Evolutionary conservation across 768 basidiomycete species (phyloP).

Genomic region (Clitopilus passeckerianus): DNA sequence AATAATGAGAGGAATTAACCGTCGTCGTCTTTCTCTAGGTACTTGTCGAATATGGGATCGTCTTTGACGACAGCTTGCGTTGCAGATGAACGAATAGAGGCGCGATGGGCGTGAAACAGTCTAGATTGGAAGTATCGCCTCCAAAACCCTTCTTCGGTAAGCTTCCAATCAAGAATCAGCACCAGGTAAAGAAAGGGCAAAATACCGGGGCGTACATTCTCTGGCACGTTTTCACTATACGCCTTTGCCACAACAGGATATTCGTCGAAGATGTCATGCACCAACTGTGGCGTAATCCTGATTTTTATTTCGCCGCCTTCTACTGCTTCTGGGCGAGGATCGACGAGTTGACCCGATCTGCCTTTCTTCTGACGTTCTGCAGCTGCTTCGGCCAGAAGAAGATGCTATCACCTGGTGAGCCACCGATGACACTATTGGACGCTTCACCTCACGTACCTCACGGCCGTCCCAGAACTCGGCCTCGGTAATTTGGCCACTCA

Average conservation of each 20-base stretch:
- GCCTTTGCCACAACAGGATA: slow-evolving; percentile 93
- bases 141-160: slow-evolving; percentile 93
- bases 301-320: slow-evolving; percentile 87
- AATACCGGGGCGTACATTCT: slow-evolving; percentile 46
- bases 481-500: slow-evolving; percentile 80
- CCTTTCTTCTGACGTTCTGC: slow-evolving; percentile 72
- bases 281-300: slow-evolving; percentile 84
- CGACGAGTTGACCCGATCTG: slow-evolving; percentile 81
- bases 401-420: slow-evolving; percentile 43
- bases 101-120: slow-evolving; percentile 92
- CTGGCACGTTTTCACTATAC: slow-evolving; percentile 89
- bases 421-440: slow-evolving; percentile 4
- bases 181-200: slow-evolving; percentile 4
- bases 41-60: slow-evolving; percentile 93
- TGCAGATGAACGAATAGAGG: slow-evolving; percentile 84
- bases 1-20: slow-evolving; percentile 40
- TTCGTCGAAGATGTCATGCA: slow-evolving; percentile 96
- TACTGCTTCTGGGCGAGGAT: slow-evolving; percentile 80
- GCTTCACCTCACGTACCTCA: slow-evolving; percentile 49
- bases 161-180: slow-evolving; percentile 34
- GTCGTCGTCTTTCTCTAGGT: slow-evolving; percentile 94
- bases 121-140: slow-evolving; percentile 94
- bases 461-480: slow-evolving; percentile 97
- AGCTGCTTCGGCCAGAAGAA: slow-evolving; percentile 72
- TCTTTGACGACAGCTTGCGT: slow-evolving; percentile 82